Base-by-base conservation (phyloP, 768 basidiomycete genomes). In the Termitomyces sp. region DNA sequence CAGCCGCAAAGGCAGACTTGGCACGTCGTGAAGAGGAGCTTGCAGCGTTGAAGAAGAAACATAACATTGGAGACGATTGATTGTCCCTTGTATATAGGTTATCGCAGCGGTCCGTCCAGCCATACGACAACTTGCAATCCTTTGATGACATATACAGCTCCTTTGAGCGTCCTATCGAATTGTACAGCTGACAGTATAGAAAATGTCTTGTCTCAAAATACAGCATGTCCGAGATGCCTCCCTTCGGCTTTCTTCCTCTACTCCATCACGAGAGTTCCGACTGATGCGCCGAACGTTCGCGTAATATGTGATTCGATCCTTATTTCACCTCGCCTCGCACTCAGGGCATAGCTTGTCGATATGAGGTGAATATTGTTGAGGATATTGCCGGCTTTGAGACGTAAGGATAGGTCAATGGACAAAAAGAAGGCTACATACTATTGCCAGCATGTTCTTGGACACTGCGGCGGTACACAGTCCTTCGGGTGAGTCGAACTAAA, bases 21-120 rank as follows among this genome's bases (percentile, higher is more conserved):
- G 91, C 92, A 14, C 84, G 85, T 63, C 78, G 96, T 65, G 96
- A 98, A 75, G 89, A 94, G 71, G 95, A 96, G 62, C 76, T 98
- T 37, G 84, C 82, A 0, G 84, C 86, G 61, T 77, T 95, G 66
- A 98, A 98, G 80, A 82, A 84, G 72, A 86, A 85, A 68, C 90
- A 94, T 68, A 71, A 93, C 63, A 91, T 95, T 62, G 87, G 86
- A 52, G 91, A 93, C 61, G 80, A 83, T 58, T 88, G 72, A 78
- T 53, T 53, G 54, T 53, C 52, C 26, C 58, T 60, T 48, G 38
- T 53, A 61, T 23, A 61, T 58, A 64, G 45, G 60, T 56, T 62
- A 55, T 59, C 55, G 42, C 57, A 42, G 56, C 52, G 53, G 48
- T 53, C 35, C 54, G 41, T 56, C 54, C 49, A 50, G 19, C 47